Conservation (phyloP, 345 rosid genomes). For the Salix arbutifolia region DNA sequence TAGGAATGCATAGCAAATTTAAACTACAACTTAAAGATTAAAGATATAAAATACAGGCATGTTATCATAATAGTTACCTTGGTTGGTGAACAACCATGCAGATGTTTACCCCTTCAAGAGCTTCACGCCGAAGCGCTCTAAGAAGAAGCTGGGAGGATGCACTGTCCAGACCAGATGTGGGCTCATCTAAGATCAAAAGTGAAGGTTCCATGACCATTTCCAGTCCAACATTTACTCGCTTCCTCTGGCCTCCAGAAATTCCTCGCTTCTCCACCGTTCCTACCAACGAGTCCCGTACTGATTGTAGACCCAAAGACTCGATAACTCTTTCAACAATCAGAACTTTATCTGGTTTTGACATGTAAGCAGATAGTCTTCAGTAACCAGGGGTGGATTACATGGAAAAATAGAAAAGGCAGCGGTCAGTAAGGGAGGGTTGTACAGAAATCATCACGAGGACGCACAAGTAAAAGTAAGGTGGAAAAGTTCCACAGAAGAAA, state of each 20-base stretch:
- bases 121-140: conserved; percentile 83
- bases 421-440: conserved; percentile 1
- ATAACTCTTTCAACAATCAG: conserved; percentile 89
- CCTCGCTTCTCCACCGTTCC: conserved; percentile 96
- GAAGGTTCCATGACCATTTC: conserved; percentile 99
- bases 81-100: conserved; percentile 98
- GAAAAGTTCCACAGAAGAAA: not conserved
- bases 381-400: conserved; percentile 3
- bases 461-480: not conserved
- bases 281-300: conserved; percentile 74
- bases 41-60: not conserved
- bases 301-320: conserved; percentile 78
- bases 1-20: not conserved
- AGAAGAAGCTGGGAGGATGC: conserved; percentile 90
- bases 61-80: conserved; percentile 39
- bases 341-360: conserved; percentile 70
- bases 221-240: conserved; percentile 89
- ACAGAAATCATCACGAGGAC: not conserved
- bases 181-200: conserved; percentile 85
- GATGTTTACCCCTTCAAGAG: conserved; percentile 89
- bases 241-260: conserved; percentile 96
- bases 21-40: not conserved
- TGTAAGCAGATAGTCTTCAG: conserved; percentile 59
- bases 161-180: conserved; percentile 97
- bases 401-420: not conserved